Conservation (phyloP, 768 basidiomycete species). For the Inosperma sp. region DNA sequence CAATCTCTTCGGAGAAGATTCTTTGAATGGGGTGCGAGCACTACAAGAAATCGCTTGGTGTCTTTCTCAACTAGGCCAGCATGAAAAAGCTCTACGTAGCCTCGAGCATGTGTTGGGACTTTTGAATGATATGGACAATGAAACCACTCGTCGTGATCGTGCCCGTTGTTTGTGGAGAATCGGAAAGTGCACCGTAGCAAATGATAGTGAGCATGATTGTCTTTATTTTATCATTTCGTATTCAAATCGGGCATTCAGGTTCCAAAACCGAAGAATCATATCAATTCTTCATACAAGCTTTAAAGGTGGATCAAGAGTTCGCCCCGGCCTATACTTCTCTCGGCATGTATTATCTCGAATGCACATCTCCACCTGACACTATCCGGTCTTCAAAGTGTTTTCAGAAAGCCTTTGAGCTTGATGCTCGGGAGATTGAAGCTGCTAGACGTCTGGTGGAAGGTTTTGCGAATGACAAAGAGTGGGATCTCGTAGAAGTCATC, state of each 20-base stretch:
- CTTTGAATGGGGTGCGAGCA: slow-evolving; percentile 53
- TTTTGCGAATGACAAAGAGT: slow-evolving; percentile 90
- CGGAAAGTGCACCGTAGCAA: slow-evolving; percentile 70
- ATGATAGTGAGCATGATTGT: slow-evolving; percentile 50
- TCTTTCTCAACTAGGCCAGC: slow-evolving; percentile 46
- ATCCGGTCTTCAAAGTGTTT: slow-evolving; percentile 91
- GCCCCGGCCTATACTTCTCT: slow-evolving; percentile 93
- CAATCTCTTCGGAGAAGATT: slow-evolving; percentile 41
- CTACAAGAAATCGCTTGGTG: slow-evolving; percentile 89
- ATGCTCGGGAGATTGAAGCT: slow-evolving; percentile 81
- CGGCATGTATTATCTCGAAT: slow-evolving; percentile 82
- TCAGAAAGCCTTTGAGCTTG: slow-evolving; percentile 97
- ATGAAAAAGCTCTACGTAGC: slow-evolving; percentile 42
- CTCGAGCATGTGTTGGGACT: slow-evolving; percentile 46
- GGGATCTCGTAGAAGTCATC: slow-evolving; percentile 95
- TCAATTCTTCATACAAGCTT: slow-evolving; percentile 69
- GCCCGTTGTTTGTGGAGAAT: slow-evolving; percentile 85
- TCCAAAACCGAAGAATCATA: slow-evolving; percentile 62
- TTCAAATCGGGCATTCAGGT: slow-evolving; percentile 30
- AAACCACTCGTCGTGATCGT: slow-evolving; percentile 50
- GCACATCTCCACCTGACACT: slow-evolving; percentile 67
- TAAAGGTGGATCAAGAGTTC: slow-evolving; percentile 70
- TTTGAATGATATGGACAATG: slow-evolving; percentile 44
- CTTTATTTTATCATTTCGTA: neutral
- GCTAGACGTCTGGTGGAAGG: slow-evolving; percentile 80